Percentiles rank a stretch among this genome's conserved stretches.
phyloP scores from a whole-genome alignment of 2,329 filamentous ascomycete species.

The Zasmidium citrigriseum region DNA sequence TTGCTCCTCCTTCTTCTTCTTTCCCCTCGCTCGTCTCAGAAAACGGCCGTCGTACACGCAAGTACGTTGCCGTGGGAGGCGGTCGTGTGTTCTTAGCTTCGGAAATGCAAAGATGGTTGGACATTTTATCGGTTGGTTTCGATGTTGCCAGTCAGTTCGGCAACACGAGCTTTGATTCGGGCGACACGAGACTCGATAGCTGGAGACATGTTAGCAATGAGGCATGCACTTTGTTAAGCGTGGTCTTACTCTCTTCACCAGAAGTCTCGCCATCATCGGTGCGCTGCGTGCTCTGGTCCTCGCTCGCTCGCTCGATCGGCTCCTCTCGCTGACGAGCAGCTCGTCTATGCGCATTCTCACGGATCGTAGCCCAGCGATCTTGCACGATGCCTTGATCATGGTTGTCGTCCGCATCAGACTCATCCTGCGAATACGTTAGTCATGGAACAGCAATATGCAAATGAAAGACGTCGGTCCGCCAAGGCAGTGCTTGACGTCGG shows the following conservation, averaged over 20 bases:
- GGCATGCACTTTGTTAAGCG: background rate
- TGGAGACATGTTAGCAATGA: conserved; percentile 40
- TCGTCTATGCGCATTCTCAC: conserved; percentile 87
- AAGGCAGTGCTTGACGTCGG: too few species aligned
- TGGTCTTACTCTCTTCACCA: conserved; percentile 83
- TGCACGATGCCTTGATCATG: conserved; percentile 47
- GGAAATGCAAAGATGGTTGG: background rate
- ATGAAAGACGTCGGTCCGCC: too few species aligned
- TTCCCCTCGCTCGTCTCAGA: background rate
- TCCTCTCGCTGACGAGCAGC: conserved; percentile 47
- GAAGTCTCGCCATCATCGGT: conserved; percentile 87
- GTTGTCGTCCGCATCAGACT: conserved; percentile 42
- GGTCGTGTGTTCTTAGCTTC: background rate
- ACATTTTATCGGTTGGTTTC: conserved; percentile 13
- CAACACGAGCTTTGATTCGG: conserved; percentile 95
- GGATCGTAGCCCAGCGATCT: conserved; percentile 94
- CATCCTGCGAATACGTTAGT: background rate
- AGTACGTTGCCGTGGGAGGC: background rate
- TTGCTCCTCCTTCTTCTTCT: conserved; percentile 1
- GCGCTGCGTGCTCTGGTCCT: conserved; percentile 58
- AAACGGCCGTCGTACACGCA: too few species aligned
- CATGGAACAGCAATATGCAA: too few species aligned
- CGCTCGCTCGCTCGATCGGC: conserved; percentile 54
- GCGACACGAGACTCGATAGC: conserved; percentile 95
- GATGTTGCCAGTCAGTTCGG: conserved; percentile 70